Conservation (phyloP, 306 rosid genomes). For the Aeschynomene evenia region DNA sequence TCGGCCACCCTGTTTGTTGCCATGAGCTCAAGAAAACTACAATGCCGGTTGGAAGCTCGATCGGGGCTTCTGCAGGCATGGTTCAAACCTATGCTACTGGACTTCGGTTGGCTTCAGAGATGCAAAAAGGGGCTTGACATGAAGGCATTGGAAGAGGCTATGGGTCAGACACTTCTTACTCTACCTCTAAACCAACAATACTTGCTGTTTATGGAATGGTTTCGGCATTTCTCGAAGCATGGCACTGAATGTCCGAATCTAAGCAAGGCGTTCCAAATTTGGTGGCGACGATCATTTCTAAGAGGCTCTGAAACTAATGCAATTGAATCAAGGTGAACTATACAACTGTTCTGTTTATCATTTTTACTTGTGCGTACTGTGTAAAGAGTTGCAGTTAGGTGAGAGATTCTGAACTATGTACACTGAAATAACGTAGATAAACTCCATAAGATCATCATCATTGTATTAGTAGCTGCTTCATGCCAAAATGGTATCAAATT, state of each 20-base stretch:
- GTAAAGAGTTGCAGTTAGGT: constrained; percentile 43
- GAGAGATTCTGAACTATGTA: constrained; percentile 40
- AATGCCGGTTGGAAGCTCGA: constrained; percentile 65
- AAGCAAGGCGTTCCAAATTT: constrained; percentile 79
- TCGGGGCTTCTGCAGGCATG: constrained; percentile 62
- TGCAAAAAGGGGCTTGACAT: constrained; percentile 78
- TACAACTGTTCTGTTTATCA: background rate
- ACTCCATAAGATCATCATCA: constrained; percentile 22
- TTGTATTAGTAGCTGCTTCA: constrained; percentile 30
- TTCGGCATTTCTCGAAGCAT: constrained; percentile 64
- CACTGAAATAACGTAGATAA: constrained; percentile 53
- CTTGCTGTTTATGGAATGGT: constrained; percentile 82
- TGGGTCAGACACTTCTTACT: constrained; percentile 83
- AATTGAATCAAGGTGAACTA: constrained; percentile 67
- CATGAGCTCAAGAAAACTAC: constrained; percentile 74
- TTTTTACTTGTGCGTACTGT: constrained; percentile 22
- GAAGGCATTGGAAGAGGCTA: constrained; percentile 73
- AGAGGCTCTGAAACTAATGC: constrained; percentile 65
- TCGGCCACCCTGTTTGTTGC: constrained; percentile 68
- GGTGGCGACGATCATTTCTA: constrained; percentile 86
- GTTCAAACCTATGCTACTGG: constrained; percentile 75
- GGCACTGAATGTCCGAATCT: constrained; percentile 85
- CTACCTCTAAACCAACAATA: constrained; percentile 74
- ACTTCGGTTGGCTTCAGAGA: constrained; percentile 86
- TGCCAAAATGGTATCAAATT: constrained; percentile 35